These are phyloP conservation scores for Coniferiporia sulphurascens DNA, from an alignment of 1,284 basidiomycete species.

Conservation along the genomic window DNA sequence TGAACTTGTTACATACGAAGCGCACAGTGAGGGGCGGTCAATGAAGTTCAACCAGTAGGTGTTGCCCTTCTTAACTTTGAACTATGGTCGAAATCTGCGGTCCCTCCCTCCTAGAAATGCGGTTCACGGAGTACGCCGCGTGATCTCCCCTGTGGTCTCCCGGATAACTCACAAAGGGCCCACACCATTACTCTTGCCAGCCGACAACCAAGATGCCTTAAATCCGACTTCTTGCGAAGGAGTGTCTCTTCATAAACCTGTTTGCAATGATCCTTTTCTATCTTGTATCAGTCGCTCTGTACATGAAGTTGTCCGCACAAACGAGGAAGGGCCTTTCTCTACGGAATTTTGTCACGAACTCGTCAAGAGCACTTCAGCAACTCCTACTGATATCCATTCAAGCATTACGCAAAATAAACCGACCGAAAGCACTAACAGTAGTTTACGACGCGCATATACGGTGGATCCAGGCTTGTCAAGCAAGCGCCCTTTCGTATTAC, in stretches of 20 bases:
- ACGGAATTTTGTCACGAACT: too few relatives aligned
- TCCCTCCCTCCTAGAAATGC: neutral
- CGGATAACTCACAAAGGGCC: neutral
- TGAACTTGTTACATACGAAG: slow-evolving; percentile 5
- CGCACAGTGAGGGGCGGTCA: slow-evolving; percentile 1
- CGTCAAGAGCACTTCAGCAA: too few relatives aligned
- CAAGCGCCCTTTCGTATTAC: neutral
- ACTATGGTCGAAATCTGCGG: neutral
- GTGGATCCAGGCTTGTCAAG: too few relatives aligned
- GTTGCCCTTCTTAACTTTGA: neutral
- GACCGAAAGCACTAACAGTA: too few relatives aligned
- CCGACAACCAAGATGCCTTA: neutral
- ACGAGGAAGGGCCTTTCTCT: too few relatives aligned
- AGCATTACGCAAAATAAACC: too few relatives aligned
- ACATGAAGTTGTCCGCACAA: too few relatives aligned
- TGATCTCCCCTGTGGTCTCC: neutral
- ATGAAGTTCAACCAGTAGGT: slow-evolving; percentile 5
- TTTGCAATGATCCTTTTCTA: neutral
- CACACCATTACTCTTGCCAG: neutral
- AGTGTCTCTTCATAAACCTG: neutral
- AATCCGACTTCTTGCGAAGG: neutral
- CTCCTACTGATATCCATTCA: too few relatives aligned
- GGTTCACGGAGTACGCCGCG: neutral
- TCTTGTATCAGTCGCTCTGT: neutral
- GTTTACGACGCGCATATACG: too few relatives aligned